Conservation (phyloP, 2,329 filamentous ascomycete genomes). For the Botrytis pseudocinerea region DNA sequence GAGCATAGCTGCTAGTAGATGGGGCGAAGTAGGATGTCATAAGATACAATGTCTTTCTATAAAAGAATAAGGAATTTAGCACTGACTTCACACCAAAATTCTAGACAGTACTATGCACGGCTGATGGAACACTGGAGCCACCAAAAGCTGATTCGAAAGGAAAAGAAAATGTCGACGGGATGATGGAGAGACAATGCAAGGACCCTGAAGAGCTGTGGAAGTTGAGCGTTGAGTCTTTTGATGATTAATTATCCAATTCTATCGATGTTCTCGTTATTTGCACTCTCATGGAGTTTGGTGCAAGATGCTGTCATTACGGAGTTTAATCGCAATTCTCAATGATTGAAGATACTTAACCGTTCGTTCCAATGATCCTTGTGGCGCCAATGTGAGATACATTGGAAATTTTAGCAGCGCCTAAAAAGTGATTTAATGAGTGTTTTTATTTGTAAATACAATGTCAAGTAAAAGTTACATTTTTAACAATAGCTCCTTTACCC, state of each 20-base stretch:
- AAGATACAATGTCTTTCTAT: not conserved
- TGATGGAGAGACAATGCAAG: conserved; percentile 16
- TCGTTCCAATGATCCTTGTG: not conserved
- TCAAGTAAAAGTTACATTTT: not conserved
- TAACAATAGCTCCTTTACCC: no score
- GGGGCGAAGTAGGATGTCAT: not conserved
- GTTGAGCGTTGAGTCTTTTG: conserved; percentile 16
- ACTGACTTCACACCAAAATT: not conserved
- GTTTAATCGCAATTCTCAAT: not conserved
- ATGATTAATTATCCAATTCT: not conserved
- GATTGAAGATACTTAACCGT: not conserved
- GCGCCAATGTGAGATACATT: not conserved
- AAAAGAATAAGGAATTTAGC: not conserved
- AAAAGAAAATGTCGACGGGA: conserved; percentile 18
- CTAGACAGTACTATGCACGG: conserved; percentile 14
- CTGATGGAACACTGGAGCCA: conserved; percentile 21
- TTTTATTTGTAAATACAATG: not conserved
- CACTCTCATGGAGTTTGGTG: not conserved
- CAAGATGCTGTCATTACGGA: not conserved
- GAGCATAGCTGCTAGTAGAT: not conserved
- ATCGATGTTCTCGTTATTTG: not conserved
- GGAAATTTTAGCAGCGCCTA: no score
- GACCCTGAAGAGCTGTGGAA: conserved; percentile 10
- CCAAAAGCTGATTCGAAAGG: conserved; percentile 5
- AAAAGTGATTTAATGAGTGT: not conserved